Evolutionary conservation across 768 basidiomycete species (phyloP).

Genomic region (Tubosaeta sp.): DNA sequence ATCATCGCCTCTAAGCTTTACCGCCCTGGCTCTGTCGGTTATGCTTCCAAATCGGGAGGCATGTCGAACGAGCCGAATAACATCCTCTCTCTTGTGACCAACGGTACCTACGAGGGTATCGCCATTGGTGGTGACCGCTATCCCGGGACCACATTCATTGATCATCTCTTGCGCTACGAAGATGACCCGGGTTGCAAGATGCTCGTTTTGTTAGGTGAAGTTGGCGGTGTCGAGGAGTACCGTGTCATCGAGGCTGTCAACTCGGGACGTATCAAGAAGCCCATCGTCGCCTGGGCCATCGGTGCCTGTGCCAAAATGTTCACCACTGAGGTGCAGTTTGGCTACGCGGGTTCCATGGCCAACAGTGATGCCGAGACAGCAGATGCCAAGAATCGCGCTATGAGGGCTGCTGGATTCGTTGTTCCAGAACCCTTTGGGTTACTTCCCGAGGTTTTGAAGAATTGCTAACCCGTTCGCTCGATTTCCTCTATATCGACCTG

Average conservation of each 20-base stretch:
- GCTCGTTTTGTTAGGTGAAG: conserved; percentile 97
- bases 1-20: conserved; percentile 98
- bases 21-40: conserved; percentile 95
- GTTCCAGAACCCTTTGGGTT: conserved; percentile 98
- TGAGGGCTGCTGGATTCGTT: conserved; percentile 93
- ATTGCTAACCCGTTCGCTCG: conserved; percentile 18
- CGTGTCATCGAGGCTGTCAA: conserved; percentile 98
- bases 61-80: conserved; percentile 99
- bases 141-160: conserved; percentile 98
- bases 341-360: conserved; percentile 97
- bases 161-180: conserved; percentile 97
- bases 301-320: conserved; percentile 99
- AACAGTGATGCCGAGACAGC: conserved; percentile 98
- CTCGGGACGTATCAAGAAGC: conserved; percentile 90
- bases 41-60: conserved; percentile 98
- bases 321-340: conserved; percentile 98
- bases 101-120: conserved; percentile 99
- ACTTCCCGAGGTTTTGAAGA: conserved; percentile 78
- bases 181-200: conserved; percentile 97
- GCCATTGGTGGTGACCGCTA: conserved; percentile 99
- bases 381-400: conserved; percentile 94
- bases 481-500: background rate
- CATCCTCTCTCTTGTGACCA: conserved; percentile 93
- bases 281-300: conserved; percentile 99
- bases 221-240: conserved; percentile 98